Conservation (phyloP, 257 asterid species). For the Solanum tacnaense region DNA sequence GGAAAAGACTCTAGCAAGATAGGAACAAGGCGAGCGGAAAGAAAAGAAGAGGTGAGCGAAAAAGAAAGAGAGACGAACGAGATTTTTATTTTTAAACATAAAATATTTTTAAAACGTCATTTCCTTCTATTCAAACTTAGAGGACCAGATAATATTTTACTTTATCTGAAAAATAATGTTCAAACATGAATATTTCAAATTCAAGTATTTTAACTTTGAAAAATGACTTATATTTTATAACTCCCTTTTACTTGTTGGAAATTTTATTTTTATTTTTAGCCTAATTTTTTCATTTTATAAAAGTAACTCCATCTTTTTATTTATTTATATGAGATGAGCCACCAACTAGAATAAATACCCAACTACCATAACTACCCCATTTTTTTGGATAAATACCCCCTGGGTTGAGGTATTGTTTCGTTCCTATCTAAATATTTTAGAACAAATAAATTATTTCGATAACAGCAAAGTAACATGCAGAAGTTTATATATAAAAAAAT, state of each 20-base stretch:
- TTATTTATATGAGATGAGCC: neutral
- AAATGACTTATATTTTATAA: neutral
- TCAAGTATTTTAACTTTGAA: neutral
- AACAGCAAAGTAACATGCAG: too few relatives aligned
- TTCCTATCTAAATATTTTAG: neutral
- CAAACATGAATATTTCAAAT: neutral
- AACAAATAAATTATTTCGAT: neutral
- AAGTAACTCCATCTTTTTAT: neutral
- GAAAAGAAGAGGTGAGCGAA: neutral
- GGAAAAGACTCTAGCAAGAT: neutral
- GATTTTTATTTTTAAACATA: too few relatives aligned
- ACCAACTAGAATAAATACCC: neutral
- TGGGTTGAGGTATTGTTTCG: neutral
- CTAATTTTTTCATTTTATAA: neutral
- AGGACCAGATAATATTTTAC: too few relatives aligned
- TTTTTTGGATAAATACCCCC: neutral
- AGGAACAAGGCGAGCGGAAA: too few relatives aligned
- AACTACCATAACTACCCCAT: neutral
- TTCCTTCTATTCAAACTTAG: too few relatives aligned
- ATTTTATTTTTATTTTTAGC: neutral
- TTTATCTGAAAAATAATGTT: neutral
- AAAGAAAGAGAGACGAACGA: too few relatives aligned
- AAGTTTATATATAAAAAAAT: too few relatives aligned
- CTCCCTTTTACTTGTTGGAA: neutral
- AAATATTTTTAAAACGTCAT: too few relatives aligned